Conservation (phyloP, 768 basidiomycete species). For the Pleurotus eryngii region DNA sequence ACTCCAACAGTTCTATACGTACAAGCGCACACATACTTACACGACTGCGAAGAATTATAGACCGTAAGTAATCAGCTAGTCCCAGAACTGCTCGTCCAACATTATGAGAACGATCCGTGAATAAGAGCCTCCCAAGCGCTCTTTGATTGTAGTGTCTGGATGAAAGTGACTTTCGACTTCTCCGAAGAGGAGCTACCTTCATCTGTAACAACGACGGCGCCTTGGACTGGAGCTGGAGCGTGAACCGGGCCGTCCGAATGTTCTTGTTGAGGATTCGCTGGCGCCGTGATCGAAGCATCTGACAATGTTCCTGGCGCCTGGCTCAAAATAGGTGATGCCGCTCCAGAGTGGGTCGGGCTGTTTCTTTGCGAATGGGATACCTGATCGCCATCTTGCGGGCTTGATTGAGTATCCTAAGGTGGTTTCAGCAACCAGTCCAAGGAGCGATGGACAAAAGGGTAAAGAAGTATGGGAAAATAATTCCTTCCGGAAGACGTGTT, state of each 20-base stretch:
- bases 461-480: background rate
- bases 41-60: too few species aligned
- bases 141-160: slow-evolving; percentile 57
- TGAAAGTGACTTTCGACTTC: slow-evolving; percentile 43
- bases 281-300: background rate
- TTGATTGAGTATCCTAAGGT: too few species aligned
- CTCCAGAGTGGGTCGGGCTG: background rate
- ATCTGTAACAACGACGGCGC: slow-evolving; percentile 12
- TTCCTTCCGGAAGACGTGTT: background rate
- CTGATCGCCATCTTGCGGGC: background rate
- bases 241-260: slow-evolving; percentile 8
- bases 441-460: background rate
- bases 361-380: background rate
- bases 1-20: too few species aligned
- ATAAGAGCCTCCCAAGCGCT: slow-evolving; percentile 67
- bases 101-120: slow-evolving; percentile 60
- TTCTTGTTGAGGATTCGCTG: too few species aligned
- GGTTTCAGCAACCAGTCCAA: too few species aligned
- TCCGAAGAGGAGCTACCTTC: slow-evolving; percentile 13
- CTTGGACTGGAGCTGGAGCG: slow-evolving; percentile 15
- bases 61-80: too few species aligned
- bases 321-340: background rate
- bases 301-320: background rate
- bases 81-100: too few species aligned
- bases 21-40: too few species aligned